Evolutionary conservation across 2,329 filamentous ascomycete genomes (phyloP).

Genomic region (Cladophialophora bantiana): DNA sequence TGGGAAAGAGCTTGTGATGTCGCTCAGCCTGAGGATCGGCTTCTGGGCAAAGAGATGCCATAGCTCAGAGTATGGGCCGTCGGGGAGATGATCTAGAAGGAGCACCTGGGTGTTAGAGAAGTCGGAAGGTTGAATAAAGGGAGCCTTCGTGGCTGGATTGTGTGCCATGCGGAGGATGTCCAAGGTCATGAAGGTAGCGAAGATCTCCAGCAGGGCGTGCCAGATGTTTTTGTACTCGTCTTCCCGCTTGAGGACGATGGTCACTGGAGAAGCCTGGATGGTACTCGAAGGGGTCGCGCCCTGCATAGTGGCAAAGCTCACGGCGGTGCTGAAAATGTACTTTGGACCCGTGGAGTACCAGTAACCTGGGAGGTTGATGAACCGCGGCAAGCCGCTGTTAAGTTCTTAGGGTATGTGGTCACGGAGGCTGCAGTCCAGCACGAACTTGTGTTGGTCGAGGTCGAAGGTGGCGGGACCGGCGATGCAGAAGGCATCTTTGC

Average conservation of each 20-base stretch:
- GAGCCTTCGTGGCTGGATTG: background rate
- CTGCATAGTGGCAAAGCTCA: background rate
- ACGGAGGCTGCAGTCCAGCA: background rate
- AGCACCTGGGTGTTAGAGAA: background rate
- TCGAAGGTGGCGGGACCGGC: background rate
- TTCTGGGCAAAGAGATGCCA: background rate
- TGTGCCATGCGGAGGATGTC: background rate
- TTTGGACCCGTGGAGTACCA: slow-evolving; percentile 1
- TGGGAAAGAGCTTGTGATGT: background rate
- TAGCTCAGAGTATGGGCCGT: background rate
- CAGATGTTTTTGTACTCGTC: slow-evolving; percentile 4
- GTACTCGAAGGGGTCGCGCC: background rate
- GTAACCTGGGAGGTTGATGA: background rate
- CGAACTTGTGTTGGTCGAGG: background rate
- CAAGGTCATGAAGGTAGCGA: slow-evolving; percentile 3
- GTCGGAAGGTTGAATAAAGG: background rate
- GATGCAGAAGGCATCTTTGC: slow-evolving; percentile 2
- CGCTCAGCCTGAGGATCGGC: background rate
- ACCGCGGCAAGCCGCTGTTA: background rate
- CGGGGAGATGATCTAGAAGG: background rate
- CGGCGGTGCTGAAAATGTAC: background rate
- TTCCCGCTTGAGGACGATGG: background rate
- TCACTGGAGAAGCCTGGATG: background rate
- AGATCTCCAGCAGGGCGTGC: background rate
- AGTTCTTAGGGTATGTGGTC: background rate